A percentile compares a stretch with the other conserved stretches of the same genome.
Evolutionary conservation across 345 rosid species (phyloP).

Genomic region (Arabidopsis arenosa): DNA sequence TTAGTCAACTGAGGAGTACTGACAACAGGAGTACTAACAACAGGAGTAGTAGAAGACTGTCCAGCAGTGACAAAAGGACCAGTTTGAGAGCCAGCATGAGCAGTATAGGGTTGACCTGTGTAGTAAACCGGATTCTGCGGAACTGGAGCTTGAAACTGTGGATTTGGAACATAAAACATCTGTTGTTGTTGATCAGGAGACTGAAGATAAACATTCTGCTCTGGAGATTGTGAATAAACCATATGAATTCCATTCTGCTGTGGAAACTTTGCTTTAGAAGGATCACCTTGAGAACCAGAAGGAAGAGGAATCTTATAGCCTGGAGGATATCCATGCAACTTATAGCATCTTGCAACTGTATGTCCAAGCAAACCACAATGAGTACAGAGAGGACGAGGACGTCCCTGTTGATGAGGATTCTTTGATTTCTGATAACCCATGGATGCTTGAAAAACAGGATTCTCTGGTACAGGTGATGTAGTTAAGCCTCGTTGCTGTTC

Average conservation of each 20-base stretch:
- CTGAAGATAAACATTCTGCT: not conserved
- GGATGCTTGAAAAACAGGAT: not conserved
- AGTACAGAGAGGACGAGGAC: not conserved
- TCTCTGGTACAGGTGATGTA: no score
- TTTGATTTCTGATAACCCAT: not conserved
- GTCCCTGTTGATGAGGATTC: not conserved
- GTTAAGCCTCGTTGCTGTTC: not conserved
- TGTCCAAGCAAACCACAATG: not conserved
- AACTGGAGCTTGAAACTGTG: no score
- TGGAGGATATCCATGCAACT: not conserved
- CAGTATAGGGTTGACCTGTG: no score
- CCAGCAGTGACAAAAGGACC: not conserved
- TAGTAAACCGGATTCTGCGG: no score
- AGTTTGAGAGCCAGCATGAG: no score
- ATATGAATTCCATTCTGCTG: not conserved
- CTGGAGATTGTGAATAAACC: not conserved
- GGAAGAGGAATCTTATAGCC: not conserved
- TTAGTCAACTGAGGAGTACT: not conserved
- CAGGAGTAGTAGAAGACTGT: no score
- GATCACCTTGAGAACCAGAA: no score
- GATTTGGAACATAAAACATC: no score
- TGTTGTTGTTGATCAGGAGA: no score
- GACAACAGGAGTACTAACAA: no score
- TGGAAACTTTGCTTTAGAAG: not conserved
- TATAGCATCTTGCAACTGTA: not conserved